A percentile compares a stretch with the other conserved stretches of the same genome.
These are phyloP conservation scores for Aspergillus floridensis DNA, from an alignment of 2,329 filamentous ascomycete genomes.

Conservation along the genomic window DNA sequence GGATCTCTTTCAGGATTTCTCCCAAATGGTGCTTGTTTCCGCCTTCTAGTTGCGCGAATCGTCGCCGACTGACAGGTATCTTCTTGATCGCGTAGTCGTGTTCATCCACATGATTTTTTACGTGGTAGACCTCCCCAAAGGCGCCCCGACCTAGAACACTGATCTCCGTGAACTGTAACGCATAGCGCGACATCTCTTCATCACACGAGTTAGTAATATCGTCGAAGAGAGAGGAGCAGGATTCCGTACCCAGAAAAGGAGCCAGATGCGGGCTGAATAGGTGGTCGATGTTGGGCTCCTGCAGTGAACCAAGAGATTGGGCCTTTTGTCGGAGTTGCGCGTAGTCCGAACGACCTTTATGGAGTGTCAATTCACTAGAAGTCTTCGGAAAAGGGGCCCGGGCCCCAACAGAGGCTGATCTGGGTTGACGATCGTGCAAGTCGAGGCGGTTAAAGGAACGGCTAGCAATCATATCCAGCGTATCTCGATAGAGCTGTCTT, in stretches of 20 bases:
- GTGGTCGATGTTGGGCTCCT: neutral
- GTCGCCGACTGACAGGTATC: conserved; percentile 55
- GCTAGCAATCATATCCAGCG: conserved; percentile 41
- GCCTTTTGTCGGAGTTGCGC: neutral
- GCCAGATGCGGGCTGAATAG: conserved; percentile 16
- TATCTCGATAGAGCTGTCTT: conserved; percentile 44
- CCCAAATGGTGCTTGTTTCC: conserved; percentile 55
- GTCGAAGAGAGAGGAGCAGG: conserved; percentile 29
- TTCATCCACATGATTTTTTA: conserved; percentile 60
- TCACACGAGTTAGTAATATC: conserved; percentile 20
- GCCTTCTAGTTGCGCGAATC: conserved; percentile 52
- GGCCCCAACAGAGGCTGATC: neutral
- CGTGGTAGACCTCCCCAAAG: conserved; percentile 64
- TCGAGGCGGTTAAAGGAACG: conserved; percentile 38
- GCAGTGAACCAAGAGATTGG: neutral
- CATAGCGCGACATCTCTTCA: conserved; percentile 44
- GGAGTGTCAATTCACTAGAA: neutral
- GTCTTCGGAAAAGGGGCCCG: conserved; percentile 14
- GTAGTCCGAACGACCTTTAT: neutral
- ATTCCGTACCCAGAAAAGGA: conserved; percentile 22
- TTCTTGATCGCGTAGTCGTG: conserved; percentile 66
- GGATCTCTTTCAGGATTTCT: conserved; percentile 58
- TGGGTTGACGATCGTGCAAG: conserved; percentile 19
- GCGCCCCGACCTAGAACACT: conserved; percentile 62
- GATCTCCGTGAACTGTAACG: conserved; percentile 53